Evolutionary conservation across 352 stramenopile species (phyloP), one percentile per base, ranked within the genome.

Genomic region (Globisporangium splendens): DNA sequence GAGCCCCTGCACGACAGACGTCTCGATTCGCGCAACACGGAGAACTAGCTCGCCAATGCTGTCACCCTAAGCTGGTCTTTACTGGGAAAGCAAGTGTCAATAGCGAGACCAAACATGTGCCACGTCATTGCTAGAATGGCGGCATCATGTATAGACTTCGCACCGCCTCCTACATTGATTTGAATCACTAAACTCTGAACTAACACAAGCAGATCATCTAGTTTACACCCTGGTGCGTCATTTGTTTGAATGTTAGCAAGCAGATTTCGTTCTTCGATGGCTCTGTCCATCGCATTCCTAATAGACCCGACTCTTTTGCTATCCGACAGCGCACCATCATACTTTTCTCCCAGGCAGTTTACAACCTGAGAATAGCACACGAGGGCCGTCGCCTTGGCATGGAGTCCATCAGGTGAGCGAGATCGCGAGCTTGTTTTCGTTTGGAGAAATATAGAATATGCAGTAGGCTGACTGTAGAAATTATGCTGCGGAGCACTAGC

Each of bases 251-350:
- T 33, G 17, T 60, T 64, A 0, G 39, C 22, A 12, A 39, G 15
- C n/a, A 73, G 10, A 46, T 73, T 68, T 18, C 51, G 49, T 28
- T 66, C 59, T 12, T 70, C 62, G n/a, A 70, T 73, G 7, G 47
- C 33, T n/a, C 38, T 12, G n/a, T n/a, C n/a, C n/a, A n/a, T n/a
- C n/a, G n/a, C n/a, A n/a, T n/a, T n/a, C n/a, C n/a, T n/a, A n/a
- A n/a, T n/a, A n/a, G n/a, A n/a, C n/a, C n/a, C n/a, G n/a, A n/a
- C n/a, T n/a, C n/a, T n/a, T n/a, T n/a, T n/a, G n/a, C n/a, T n/a
- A n/a, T n/a, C n/a, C n/a, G n/a, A n/a, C n/a, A n/a, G n/a, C n/a
- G n/a, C n/a, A n/a, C n/a, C n/a, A n/a, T n/a, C n/a, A n/a, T n/a
- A n/a, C n/a, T n/a, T n/a, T n/a, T n/a, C n/a, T n/a, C n/a, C n/a